Conservation (phyloP, 768 basidiomycete genomes). For the Gloeophyllum trabeum region DNA sequence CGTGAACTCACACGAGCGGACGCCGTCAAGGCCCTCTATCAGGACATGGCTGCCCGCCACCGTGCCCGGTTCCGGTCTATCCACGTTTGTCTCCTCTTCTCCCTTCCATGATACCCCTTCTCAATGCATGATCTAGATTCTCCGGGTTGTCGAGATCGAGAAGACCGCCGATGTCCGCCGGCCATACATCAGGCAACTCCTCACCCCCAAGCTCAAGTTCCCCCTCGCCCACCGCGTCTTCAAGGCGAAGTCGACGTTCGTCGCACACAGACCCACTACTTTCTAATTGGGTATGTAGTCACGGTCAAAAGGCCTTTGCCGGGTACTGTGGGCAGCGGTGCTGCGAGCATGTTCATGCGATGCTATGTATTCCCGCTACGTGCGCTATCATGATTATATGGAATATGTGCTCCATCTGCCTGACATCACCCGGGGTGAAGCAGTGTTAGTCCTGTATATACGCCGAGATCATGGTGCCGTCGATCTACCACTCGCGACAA, state of each 20-base stretch:
- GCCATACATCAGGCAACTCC: slow-evolving; percentile 96
- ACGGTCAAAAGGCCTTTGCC: too few species aligned
- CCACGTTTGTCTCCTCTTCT: slow-evolving; percentile 50
- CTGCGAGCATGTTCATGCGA: too few species aligned
- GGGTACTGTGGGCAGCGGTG: too few species aligned
- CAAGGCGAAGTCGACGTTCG: slow-evolving; percentile 73
- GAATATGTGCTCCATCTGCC: too few species aligned
- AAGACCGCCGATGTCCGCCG: slow-evolving; percentile 88
- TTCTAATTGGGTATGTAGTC: slow-evolving; percentile 32
- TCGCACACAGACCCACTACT: slow-evolving; percentile 66
- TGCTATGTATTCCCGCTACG: too few species aligned
- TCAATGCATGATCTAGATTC: slow-evolving; percentile 48
- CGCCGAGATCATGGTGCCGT: too few species aligned
- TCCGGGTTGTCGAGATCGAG: slow-evolving; percentile 93
- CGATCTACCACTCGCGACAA: too few species aligned
- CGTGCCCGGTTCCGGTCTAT: slow-evolving; percentile 99
- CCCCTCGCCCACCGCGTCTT: slow-evolving; percentile 85
- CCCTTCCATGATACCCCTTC: not conserved
- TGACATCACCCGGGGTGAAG: too few species aligned
- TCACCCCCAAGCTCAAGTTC: slow-evolving; percentile 88
- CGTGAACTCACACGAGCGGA: slow-evolving; percentile 90
- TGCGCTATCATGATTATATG: too few species aligned
- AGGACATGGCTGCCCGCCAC: slow-evolving; percentile 99
- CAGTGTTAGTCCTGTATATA: too few species aligned
- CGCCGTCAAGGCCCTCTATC: slow-evolving; percentile 94